These are phyloP conservation scores for Fraxinus dipetala DNA, from an alignment of 305 asterid species.

Conservation along the genomic window DNA sequence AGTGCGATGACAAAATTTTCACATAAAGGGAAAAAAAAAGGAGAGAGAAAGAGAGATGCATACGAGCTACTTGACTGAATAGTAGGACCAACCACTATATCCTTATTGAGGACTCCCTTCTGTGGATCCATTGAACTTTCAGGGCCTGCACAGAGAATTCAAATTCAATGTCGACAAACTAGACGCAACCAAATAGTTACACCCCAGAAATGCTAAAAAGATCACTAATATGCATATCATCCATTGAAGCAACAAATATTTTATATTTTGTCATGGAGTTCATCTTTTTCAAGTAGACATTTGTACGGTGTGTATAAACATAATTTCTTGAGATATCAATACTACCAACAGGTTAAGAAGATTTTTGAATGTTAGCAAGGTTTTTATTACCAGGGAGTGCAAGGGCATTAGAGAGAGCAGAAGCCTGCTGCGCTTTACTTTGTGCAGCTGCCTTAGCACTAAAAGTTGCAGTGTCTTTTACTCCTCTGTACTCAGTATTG, in stretches of 20 bases:
- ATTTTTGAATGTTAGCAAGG: neutral
- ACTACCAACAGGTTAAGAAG: neutral
- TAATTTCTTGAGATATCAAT: slow-evolving; percentile 14
- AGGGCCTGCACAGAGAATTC: slow-evolving; percentile 57
- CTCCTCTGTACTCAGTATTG: slow-evolving; percentile 59
- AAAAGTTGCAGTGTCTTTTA: slow-evolving; percentile 33
- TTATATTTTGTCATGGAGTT: neutral
- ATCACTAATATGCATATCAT: slow-evolving; percentile 2
- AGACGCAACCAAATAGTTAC: neutral
- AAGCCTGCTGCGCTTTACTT: slow-evolving; percentile 44
- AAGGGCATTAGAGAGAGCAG: slow-evolving; percentile 55
- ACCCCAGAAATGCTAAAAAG: slow-evolving; percentile 4
- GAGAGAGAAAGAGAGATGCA: slow-evolving; percentile 24
- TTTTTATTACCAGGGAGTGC: slow-evolving; percentile 72
- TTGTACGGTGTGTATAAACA: neutral
- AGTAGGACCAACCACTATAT: slow-evolving; percentile 60
- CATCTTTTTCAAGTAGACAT: slow-evolving; percentile 11
- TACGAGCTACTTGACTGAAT: slow-evolving; percentile 54
- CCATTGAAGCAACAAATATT: neutral
- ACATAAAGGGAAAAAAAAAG: slow-evolving; percentile 9
- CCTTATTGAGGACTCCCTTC: slow-evolving; percentile 43
- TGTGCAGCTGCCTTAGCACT: slow-evolving; percentile 37
- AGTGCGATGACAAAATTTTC: neutral
- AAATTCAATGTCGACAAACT: slow-evolving; percentile 23
- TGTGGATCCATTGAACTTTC: slow-evolving; percentile 49